Evolutionary conservation across 2,329 filamentous ascomycete species (phyloP).

Genomic region (Parastagonospora avenae): DNA sequence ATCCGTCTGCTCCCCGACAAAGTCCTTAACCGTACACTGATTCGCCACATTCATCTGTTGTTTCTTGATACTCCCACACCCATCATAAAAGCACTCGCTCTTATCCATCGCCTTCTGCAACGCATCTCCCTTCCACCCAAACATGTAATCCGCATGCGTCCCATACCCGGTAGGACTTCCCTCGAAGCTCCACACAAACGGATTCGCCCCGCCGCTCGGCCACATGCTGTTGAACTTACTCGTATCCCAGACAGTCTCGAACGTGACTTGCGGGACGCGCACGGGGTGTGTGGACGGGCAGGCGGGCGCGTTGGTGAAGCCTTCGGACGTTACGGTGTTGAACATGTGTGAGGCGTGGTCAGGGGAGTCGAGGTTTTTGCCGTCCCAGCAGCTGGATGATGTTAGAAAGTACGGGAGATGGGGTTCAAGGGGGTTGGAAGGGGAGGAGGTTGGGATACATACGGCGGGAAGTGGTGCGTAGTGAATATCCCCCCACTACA

Average conservation of each 20-base stretch:
- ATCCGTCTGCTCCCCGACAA: slow-evolving; percentile 23
- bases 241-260: slow-evolving; percentile 30
- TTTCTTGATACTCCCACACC: slow-evolving; percentile 26
- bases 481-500: slow-evolving; percentile 33
- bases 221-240: slow-evolving; percentile 33
- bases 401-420: no score
- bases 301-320: slow-evolving; percentile 26
- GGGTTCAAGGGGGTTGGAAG: no score
- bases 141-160: slow-evolving; percentile 33
- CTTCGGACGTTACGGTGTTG: slow-evolving; percentile 24
- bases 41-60: slow-evolving; percentile 29
- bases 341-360: slow-evolving; percentile 60
- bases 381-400: slow-evolving; percentile 41
- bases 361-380: slow-evolving; percentile 47
- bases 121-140: slow-evolving; percentile 24
- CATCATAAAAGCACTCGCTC: slow-evolving; percentile 24
- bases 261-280: slow-evolving; percentile 29
- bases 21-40: slow-evolving; percentile 27
- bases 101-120: slow-evolving; percentile 23
- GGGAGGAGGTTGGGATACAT: no score
- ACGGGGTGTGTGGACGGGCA: slow-evolving; percentile 29
- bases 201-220: slow-evolving; percentile 19
- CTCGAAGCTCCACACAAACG: slow-evolving; percentile 28
- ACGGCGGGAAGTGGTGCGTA: slow-evolving; percentile 32
- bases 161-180: slow-evolving; percentile 16